These are phyloP conservation scores for Plasmodium yoelii DNA, from an alignment of 169 alveolate species.

Conservation along the genomic window DNA sequence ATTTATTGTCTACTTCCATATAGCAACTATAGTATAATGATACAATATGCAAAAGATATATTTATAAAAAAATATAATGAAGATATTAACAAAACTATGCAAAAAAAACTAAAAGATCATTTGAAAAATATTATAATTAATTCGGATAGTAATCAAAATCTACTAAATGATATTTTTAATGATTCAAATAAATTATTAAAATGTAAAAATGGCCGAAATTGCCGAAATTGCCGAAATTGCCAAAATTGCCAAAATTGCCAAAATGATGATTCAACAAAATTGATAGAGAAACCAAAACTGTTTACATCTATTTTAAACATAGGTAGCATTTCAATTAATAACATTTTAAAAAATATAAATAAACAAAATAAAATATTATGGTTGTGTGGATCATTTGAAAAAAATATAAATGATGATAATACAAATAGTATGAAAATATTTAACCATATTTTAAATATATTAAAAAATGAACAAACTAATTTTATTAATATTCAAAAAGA, in stretches of 20 bases:
- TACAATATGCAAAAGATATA: slow-evolving; percentile 8
- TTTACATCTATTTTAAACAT: not conserved
- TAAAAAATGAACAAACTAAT: not conserved
- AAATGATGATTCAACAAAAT: no score
- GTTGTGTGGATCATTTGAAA: slow-evolving; percentile 71
- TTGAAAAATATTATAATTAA: no score
- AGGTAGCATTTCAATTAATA: slow-evolving; percentile 21
- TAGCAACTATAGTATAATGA: slow-evolving; percentile 11
- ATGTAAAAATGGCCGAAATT: no score
- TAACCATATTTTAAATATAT: not conserved
- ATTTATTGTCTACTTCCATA: slow-evolving; percentile 36
- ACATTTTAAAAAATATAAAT: slow-evolving; percentile 9
- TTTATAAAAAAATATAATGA: slow-evolving; percentile 19
- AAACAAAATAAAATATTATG: slow-evolving; percentile 40
- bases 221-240: no score
- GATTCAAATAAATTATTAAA: no score
- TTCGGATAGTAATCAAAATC: no score
- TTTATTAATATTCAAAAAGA: not conserved
- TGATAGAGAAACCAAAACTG: no score
- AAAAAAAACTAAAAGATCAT: no score
- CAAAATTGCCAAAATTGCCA: no score
- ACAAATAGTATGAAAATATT: slow-evolving; percentile 26
- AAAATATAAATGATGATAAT: slow-evolving; percentile 10
- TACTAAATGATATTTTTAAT: no score
- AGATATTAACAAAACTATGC: not conserved